Evolutionary conservation across 192 early-diverging fungal species (phyloP), one percentile per base, ranked within the genome.

Genomic region (Endogone sp.): DNA sequence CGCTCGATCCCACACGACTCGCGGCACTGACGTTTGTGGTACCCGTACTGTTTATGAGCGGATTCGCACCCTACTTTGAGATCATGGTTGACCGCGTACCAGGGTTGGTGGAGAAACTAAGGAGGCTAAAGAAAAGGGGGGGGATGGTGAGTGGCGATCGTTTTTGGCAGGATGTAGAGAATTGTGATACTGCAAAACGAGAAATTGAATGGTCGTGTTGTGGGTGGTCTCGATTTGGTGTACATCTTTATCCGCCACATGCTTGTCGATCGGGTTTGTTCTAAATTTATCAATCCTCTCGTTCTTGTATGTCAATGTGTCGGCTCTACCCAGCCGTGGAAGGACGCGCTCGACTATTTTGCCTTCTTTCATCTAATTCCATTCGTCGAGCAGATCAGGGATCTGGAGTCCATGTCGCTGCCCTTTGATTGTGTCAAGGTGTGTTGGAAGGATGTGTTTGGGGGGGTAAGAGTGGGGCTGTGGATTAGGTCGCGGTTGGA

Each of bases 381-480:
- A 3, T 84, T 84, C 73, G 76, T 84, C 4, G 76, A 78, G 49
- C 74, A 76, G 23, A 70, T 84, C 16, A 84, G 81, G 83, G 79
- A 81, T 20, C 72, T 84, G 67, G 83, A 84, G 31, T 81, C 83
- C 22, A 80, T 82, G 3, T 81, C 78, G 6, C 75, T 84, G 65
- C 80, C 83, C 11, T 70, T 75, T 22, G 83, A 84, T 22, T 81
- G 80, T 23, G 64, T 79, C 11, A 84, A 84, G 74, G 82, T 84
- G 75, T 22, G 22, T n/a, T 24, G 58, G 8, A n/a, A n/a, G n/a
- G n/a, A n/a, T n/a, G n/a, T n/a, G n/a, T n/a, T n/a, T n/a, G n/a
- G n/a, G n/a, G n/a, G n/a, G n/a, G n/a, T n/a, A n/a, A n/a, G n/a
- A n/a, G n/a, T n/a, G n/a, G n/a, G n/a, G n/a, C n/a, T n/a, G n/a